Percentiles rank a stretch among this genome's conserved stretches.
These are phyloP conservation scores for Hypoxylon sp. DNA, from an alignment of 2,329 filamentous ascomycete species.

Conservation along the genomic window DNA sequence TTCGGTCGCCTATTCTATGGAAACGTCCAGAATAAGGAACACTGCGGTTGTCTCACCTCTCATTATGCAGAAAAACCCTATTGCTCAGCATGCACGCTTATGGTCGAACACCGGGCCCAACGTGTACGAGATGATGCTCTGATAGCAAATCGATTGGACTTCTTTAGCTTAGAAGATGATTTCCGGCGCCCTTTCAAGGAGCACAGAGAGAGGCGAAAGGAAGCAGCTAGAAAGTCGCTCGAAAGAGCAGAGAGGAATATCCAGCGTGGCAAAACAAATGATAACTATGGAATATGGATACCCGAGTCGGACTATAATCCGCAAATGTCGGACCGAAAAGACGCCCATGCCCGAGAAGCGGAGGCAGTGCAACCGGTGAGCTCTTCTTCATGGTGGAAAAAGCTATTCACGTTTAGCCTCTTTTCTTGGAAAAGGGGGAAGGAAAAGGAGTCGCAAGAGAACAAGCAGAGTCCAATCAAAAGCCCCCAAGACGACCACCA, in stretches of 20 bases:
- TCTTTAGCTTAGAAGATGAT: slow-evolving; percentile 33
- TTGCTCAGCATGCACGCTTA: slow-evolving; percentile 46
- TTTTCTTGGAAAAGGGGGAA: neutral
- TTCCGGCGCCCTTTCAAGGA: slow-evolving; percentile 15
- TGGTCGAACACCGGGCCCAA: slow-evolving; percentile 30
- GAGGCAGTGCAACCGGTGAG: slow-evolving; percentile 38
- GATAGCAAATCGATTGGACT: slow-evolving; percentile 33
- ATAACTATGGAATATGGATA: slow-evolving; percentile 46
- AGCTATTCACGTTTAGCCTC: neutral
- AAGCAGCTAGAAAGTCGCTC: slow-evolving; percentile 17
- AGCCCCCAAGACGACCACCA: neutral
- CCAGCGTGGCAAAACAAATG: neutral
- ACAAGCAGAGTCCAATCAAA: slow-evolving; percentile 10
- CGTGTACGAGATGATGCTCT: slow-evolving; percentile 46
- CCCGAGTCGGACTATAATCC: slow-evolving; percentile 45
- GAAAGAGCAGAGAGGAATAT: slow-evolving; percentile 21
- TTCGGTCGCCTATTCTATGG: slow-evolving; percentile 42
- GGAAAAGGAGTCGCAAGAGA: slow-evolving; percentile 6
- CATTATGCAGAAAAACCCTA: slow-evolving; percentile 37
- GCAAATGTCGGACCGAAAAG: slow-evolving; percentile 38
- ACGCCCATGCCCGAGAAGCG: slow-evolving; percentile 34
- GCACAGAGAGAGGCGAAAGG: slow-evolving; percentile 27
- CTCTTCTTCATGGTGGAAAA: slow-evolving; percentile 29
- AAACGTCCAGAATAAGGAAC: slow-evolving; percentile 24
- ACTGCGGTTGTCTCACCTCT: slow-evolving; percentile 49